Evolutionary conservation across 106 monocot genomes (phyloP).

Genomic region (Apostasia ramifera): DNA sequence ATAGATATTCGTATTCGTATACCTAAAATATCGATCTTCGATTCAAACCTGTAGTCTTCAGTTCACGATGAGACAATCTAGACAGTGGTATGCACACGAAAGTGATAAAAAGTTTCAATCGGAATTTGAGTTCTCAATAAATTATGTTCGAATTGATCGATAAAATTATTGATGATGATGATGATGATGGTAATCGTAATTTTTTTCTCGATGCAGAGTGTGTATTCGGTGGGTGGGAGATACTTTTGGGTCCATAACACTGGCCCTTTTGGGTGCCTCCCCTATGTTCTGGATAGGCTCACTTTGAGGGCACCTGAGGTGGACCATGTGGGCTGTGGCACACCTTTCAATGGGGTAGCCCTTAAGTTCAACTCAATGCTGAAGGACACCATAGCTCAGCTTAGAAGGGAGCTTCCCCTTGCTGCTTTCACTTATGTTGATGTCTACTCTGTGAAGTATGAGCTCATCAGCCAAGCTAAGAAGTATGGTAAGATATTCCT

Average conservation of each 20-base stretch:
- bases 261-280: conserved; percentile 83
- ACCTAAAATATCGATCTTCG: too few relatives aligned
- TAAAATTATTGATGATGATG: too few relatives aligned
- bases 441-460: conserved; percentile 72
- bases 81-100: too few relatives aligned
- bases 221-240: conserved; percentile 62
- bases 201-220: conserved; percentile 22
- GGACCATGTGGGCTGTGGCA: conserved; percentile 56
- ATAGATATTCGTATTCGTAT: neutral
- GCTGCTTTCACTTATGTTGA: conserved; percentile 85
- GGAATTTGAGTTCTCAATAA: neutral
- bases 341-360: conserved; percentile 59
- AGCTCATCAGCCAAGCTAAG: conserved; percentile 44
- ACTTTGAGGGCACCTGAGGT: conserved; percentile 21
- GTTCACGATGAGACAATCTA: too few relatives aligned
- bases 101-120: too few relatives aligned
- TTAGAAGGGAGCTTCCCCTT: conserved; percentile 47
- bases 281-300: conserved; percentile 46
- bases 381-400: conserved; percentile 48
- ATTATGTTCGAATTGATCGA: neutral
- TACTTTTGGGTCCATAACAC: conserved; percentile 96
- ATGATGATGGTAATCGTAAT: neutral
- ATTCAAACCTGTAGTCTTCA: too few relatives aligned
- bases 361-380: conserved; percentile 64
- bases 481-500: conserved; percentile 37